A percentile compares a stretch with the other conserved stretches of the same genome.
Conservation (phyloP, 257 asterid species). For the Solanum pimpinellifolium region DNA sequence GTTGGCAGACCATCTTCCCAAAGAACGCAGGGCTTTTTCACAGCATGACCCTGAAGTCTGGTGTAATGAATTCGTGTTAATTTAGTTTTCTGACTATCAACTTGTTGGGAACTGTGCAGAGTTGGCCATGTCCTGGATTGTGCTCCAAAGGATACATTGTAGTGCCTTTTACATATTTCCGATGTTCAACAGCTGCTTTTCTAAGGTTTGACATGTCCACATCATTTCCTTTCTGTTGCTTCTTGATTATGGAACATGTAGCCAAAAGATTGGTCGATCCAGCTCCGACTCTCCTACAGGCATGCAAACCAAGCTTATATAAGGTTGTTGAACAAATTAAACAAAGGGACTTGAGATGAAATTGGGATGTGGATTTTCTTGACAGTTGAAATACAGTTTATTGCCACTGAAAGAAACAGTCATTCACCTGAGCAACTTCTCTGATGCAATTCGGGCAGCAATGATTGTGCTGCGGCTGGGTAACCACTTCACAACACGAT, state of each 20-base stretch:
- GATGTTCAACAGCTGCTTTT: slow-evolving; percentile 49
- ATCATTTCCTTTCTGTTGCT: slow-evolving; percentile 28
- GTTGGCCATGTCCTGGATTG: slow-evolving; percentile 66
- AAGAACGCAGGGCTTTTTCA: neutral
- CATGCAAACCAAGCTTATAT: neutral
- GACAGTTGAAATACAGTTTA: neutral
- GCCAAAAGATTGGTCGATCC: slow-evolving; percentile 64
- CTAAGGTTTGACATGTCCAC: slow-evolving; percentile 12
- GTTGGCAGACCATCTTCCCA: neutral
- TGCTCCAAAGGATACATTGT: slow-evolving; percentile 86
- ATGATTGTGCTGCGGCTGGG: slow-evolving; percentile 52
- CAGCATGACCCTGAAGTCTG: neutral
- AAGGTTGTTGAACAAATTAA: neutral
- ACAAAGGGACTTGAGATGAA: neutral
- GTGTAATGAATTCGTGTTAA: neutral
- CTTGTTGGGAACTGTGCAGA: slow-evolving; percentile 54
- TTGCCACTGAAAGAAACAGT: neutral
- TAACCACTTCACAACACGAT: slow-evolving; percentile 63
- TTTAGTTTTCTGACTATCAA: slow-evolving; percentile 2
- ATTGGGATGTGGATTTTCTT: neutral
- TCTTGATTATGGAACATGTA: slow-evolving; percentile 54
- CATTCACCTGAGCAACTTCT: slow-evolving; percentile 58
- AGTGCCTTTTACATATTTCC: slow-evolving; percentile 44
- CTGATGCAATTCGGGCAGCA: slow-evolving; percentile 78
- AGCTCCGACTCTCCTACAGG: slow-evolving; percentile 63